phyloP scores from a whole-genome alignment of 1,284 basidiomycete genomes.

The Athelia psychrophila region DNA sequence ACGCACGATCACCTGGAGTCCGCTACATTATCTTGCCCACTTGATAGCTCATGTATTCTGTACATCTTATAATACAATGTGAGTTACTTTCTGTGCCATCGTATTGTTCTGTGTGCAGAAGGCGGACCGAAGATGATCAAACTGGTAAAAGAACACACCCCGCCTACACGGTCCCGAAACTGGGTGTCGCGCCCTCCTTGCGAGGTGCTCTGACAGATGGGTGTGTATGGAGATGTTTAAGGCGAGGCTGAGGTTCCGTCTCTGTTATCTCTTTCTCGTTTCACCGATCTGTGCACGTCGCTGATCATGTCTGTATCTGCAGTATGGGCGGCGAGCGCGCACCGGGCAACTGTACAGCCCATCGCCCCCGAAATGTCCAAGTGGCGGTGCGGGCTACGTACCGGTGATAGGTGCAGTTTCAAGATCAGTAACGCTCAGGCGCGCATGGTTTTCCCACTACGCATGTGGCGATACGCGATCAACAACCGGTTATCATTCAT shows the following conservation, averaged over 20 bases:
- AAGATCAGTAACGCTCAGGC: too few relatives aligned
- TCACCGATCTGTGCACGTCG: too few relatives aligned
- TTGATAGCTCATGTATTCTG: slow-evolving; percentile 6
- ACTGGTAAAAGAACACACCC: slow-evolving; percentile 86
- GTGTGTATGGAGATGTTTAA: slow-evolving; percentile 72
- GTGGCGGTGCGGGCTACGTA: too few relatives aligned
- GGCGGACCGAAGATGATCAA: slow-evolving; percentile 66
- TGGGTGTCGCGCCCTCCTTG: slow-evolving; percentile 3
- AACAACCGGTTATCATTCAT: too few relatives aligned
- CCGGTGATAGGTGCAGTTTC: too few relatives aligned
- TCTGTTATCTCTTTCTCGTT: neutral
- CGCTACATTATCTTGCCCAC: slow-evolving; percentile 47
- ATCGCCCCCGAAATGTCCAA: too few relatives aligned
- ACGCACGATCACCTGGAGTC: slow-evolving; percentile 87
- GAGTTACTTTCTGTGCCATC: slow-evolving; percentile 8
- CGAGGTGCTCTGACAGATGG: slow-evolving; percentile 36
- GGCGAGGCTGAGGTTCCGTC: slow-evolving; percentile 79
- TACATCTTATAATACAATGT: slow-evolving; percentile 16
- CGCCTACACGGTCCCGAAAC: slow-evolving; percentile 26
- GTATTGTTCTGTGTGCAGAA: slow-evolving; percentile 22
- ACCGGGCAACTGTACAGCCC: too few relatives aligned
- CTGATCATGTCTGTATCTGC: too few relatives aligned
- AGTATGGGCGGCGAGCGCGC: too few relatives aligned
- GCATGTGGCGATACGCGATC: too few relatives aligned
- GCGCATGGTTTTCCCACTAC: too few relatives aligned